A percentile compares a stretch with the other conserved stretches of the same genome.
These are phyloP conservation scores for Houttuynia cordata DNA, from an alignment of 164 flowering plant genomes.

Conservation along the genomic window DNA sequence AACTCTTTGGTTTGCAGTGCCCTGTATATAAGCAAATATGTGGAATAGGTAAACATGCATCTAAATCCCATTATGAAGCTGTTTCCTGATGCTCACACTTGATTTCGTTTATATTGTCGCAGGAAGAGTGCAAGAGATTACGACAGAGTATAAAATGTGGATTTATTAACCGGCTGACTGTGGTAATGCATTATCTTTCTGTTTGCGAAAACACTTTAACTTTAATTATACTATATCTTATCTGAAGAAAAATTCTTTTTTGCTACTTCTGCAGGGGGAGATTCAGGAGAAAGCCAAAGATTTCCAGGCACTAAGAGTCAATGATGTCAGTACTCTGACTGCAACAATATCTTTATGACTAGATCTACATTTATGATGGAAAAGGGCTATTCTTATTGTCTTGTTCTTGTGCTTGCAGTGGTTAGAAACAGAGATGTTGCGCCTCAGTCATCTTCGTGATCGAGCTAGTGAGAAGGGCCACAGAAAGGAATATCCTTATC, in stretches of 20 bases:
- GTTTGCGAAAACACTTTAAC: neutral
- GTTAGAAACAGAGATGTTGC: conserved; percentile 68
- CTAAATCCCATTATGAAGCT: neutral
- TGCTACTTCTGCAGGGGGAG: conserved; percentile 55
- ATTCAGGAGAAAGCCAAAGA: conserved; percentile 74
- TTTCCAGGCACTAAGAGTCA: conserved; percentile 69
- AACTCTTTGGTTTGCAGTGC: too few species aligned
- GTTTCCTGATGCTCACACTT: neutral
- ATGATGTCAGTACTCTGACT: conserved; percentile 53
- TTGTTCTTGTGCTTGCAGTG: conserved; percentile 35
- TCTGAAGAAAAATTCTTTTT: neutral
- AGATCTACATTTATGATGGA: neutral
- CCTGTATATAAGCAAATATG: too few species aligned
- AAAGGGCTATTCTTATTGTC: neutral
- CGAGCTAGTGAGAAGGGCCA: conserved; percentile 93
- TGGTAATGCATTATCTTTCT: conserved; percentile 38
- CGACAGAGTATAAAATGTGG: conserved; percentile 97
- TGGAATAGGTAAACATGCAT: neutral
- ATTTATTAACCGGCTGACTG: conserved; percentile 63
- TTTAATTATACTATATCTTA: neutral
- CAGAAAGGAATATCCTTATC: conserved; percentile 90
- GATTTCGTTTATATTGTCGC: neutral
- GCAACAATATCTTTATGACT: neutral
- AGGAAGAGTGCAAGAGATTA: conserved; percentile 94
- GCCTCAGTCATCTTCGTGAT: conserved; percentile 91